Conservation (phyloP, 192 early-diverging fungal genomes). For the Podila clonocystis region DNA sequence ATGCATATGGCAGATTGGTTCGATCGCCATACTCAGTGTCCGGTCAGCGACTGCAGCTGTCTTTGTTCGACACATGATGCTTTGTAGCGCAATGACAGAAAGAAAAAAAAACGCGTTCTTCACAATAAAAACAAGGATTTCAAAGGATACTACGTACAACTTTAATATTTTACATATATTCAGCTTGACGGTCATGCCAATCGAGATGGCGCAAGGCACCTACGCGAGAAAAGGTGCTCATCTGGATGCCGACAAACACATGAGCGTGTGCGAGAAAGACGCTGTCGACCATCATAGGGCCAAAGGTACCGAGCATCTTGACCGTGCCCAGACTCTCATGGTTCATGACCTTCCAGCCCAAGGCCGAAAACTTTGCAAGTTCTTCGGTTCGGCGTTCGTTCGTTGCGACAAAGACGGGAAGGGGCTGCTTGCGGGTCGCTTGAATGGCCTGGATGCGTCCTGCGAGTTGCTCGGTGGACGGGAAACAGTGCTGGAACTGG, state of each 20-base stretch:
- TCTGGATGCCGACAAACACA: conserved; percentile 19
- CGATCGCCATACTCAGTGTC: conserved; percentile 81
- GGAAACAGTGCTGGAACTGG: conserved; percentile 19
- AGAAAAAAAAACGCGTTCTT: background rate
- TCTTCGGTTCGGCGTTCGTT: conserved; percentile 21
- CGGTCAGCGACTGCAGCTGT: conserved; percentile 92
- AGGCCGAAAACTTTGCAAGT: conserved; percentile 11
- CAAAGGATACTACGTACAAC: too few relatives aligned
- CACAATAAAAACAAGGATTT: background rate
- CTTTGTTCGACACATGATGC: conserved; percentile 61
- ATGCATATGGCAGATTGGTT: conserved; percentile 95
- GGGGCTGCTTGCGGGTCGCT: background rate
- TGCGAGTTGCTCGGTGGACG: conserved; percentile 13
- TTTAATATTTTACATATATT: conserved; percentile 27
- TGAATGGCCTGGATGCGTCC: conserved; percentile 10
- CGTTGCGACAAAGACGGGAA: conserved; percentile 35
- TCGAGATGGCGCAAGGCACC: conserved; percentile 27
- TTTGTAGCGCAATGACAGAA: conserved; percentile 4
- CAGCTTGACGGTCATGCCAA: conserved; percentile 21
- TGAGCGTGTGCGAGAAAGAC: conserved; percentile 29
- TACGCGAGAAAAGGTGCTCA: conserved; percentile 36
- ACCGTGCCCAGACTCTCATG: conserved; percentile 19
- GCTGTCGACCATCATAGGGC: conserved; percentile 43
- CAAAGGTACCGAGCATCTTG: conserved; percentile 25
- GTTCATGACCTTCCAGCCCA: conserved; percentile 31